phyloP scores from a whole-genome alignment of 148 eudicot species.

The Fallopia convolvulus region DNA sequence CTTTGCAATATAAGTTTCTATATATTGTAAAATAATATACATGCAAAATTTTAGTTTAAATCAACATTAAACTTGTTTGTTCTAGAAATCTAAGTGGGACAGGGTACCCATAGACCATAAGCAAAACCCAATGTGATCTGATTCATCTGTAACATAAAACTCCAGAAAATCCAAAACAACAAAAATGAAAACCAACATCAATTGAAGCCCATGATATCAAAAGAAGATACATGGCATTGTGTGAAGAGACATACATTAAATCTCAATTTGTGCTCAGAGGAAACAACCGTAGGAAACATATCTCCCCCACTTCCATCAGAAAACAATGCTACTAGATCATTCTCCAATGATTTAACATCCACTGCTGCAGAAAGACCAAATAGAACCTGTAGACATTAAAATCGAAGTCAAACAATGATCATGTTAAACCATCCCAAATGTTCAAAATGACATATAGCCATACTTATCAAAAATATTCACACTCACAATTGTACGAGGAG shows the following conservation, averaged over 20 bases:
- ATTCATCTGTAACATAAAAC: neutral
- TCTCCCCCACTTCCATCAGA: constrained; percentile 31
- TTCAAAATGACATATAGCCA: neutral
- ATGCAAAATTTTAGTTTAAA: neutral
- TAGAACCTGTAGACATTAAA: constrained; percentile 42
- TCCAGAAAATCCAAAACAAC: neutral
- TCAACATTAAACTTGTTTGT: neutral
- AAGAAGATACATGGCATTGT: neutral
- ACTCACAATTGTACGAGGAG: constrained; percentile 87
- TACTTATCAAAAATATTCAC: neutral
- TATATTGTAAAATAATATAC: neutral
- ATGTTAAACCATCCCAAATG: neutral
- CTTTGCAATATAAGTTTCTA: neutral
- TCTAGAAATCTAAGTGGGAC: neutral
- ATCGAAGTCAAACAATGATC: neutral
- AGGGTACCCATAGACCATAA: neutral
- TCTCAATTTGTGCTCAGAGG: constrained; percentile 69
- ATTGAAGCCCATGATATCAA: neutral
- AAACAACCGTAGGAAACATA: constrained; percentile 48
- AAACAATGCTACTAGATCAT: constrained; percentile 48
- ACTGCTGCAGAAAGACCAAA: constrained; percentile 74
- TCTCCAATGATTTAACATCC: constrained; percentile 47
- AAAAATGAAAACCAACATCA: neutral
- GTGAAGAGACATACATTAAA: constrained; percentile 46
- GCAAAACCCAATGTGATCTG: neutral